phyloP scores from a whole-genome alignment of 257 asterid species.

The Plantago elongata region DNA sequence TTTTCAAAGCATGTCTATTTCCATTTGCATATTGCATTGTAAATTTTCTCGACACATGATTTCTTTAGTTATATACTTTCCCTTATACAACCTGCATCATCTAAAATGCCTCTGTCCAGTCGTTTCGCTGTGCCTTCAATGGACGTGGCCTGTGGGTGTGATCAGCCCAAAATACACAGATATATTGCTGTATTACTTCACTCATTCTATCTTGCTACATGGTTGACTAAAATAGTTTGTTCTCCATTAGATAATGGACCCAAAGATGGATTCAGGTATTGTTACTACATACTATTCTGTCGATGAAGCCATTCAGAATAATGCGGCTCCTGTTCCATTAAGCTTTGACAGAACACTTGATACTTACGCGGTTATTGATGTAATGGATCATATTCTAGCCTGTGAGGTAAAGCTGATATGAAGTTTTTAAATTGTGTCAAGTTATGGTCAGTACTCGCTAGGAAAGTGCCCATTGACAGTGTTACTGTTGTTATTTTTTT shows the following conservation, averaged over 20 bases:
- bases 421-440: conserved; percentile 8
- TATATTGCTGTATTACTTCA: conserved; percentile 1
- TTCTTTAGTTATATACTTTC: too few relatives aligned
- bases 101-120: too few relatives aligned
- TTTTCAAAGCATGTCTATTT: too few relatives aligned
- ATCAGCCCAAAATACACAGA: conserved; percentile 7
- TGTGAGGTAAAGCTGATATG: conserved; percentile 69
- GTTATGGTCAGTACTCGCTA: conserved; percentile 10
- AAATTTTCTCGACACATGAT: too few relatives aligned
- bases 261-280: conserved; percentile 99
- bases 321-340: conserved; percentile 96
- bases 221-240: conserved; percentile 22
- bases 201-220: conserved; percentile 17
- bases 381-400: conserved; percentile 93
- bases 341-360: conserved; percentile 77
- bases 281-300: conserved; percentile 84
- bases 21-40: too few relatives aligned
- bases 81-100: too few relatives aligned
- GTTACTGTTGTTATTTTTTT: background rate
- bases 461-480: conserved; percentile 9
- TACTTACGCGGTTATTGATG: conserved; percentile 59
- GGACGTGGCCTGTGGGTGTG: too few relatives aligned
- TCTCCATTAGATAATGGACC: conserved; percentile 84
- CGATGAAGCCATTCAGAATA: conserved; percentile 95
- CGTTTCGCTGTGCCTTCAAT: too few relatives aligned